phyloP scores from a whole-genome alignment of 768 basidiomycete species.

The Suillus lakei region DNA sequence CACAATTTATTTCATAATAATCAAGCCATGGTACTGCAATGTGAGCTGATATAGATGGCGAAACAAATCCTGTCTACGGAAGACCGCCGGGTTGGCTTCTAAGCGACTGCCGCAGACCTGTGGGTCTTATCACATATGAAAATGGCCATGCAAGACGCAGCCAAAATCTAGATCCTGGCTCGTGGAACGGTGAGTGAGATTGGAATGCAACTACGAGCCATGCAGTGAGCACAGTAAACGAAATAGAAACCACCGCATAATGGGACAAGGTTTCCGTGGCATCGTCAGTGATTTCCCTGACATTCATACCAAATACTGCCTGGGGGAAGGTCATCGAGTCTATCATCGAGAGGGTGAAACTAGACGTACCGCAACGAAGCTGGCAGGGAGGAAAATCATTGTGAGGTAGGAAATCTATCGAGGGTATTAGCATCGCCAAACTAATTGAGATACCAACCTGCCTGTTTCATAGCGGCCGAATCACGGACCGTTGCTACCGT shows the following conservation, averaged over 20 bases:
- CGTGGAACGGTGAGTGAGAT: constrained; percentile 18
- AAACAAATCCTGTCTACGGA: background rate
- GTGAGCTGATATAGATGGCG: background rate
- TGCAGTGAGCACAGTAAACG: constrained; percentile 50
- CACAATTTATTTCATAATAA: background rate
- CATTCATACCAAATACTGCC: constrained; percentile 12
- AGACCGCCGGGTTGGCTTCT: background rate
- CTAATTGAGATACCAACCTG: constrained; percentile 4
- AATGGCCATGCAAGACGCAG: constrained; percentile 28
- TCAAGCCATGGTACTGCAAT: background rate
- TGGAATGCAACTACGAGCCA: constrained; percentile 62
- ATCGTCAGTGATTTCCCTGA: constrained; percentile 24
- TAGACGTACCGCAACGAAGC: constrained; percentile 40
- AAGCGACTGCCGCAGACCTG: background rate
- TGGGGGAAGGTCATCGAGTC: constrained; percentile 16
- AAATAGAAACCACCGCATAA: constrained; percentile 43
- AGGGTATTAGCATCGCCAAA: constrained; percentile 6
- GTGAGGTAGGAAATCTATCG: constrained; percentile 56
- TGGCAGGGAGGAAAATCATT: constrained; percentile 60
- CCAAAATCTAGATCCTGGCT: constrained; percentile 10
- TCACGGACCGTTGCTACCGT: constrained; percentile 17
- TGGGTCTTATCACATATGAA: constrained; percentile 14
- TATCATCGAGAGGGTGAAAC: background rate
- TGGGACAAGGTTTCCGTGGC: constrained; percentile 36
- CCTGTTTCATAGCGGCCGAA: constrained; percentile 27